Percentiles rank a stretch among this genome's conserved stretches.
phyloP scores from a whole-genome alignment of 1,139 yeast species.

The Magnusiomyces magnusii region DNA sequence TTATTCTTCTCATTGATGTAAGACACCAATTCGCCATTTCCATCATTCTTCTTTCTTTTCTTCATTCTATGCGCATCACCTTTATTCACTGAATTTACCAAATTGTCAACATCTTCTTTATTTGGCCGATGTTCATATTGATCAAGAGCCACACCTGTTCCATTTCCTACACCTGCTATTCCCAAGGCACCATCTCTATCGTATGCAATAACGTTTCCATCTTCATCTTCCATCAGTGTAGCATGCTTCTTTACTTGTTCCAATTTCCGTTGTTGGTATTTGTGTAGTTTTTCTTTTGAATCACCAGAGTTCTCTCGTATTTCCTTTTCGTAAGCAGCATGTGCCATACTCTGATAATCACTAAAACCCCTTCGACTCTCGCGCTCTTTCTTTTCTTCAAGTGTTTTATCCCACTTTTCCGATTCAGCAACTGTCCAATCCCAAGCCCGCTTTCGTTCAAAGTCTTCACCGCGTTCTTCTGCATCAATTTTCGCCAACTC shows the following conservation, averaged over 20 bases:
- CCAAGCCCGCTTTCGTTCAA: slow-evolving; percentile 43
- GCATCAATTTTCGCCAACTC: slow-evolving; percentile 37
- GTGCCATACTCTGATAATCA: slow-evolving; percentile 48
- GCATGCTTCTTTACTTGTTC: slow-evolving; percentile 21
- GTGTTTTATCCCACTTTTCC: slow-evolving; percentile 54
- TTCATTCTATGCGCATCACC: slow-evolving; percentile 35
- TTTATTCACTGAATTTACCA: slow-evolving; percentile 38
- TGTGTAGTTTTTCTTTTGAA: slow-evolving; percentile 26
- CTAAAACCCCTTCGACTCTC: slow-evolving; percentile 28
- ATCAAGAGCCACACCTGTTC: slow-evolving; percentile 18
- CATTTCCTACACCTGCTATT: slow-evolving; percentile 6
- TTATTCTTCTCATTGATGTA: slow-evolving; percentile 66
- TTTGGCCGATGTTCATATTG: slow-evolving; percentile 33
- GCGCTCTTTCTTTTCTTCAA: slow-evolving; percentile 25
- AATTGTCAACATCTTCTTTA: slow-evolving; percentile 35
- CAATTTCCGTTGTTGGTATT: slow-evolving; percentile 37
- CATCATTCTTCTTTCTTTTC: slow-evolving; percentile 34
- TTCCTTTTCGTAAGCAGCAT: slow-evolving; percentile 46
- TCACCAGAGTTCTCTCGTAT: slow-evolving; percentile 39
- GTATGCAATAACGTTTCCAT: slow-evolving; percentile 22
- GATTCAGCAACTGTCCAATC: slow-evolving; percentile 63
- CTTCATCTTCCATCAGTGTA: slow-evolving; percentile 22
- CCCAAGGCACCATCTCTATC: slow-evolving; percentile 20
- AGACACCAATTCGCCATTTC: slow-evolving; percentile 35
- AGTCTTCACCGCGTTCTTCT: slow-evolving; percentile 36